phyloP scores from a whole-genome alignment of 2,329 filamentous ascomycete species.

The Coniochaeta ligniaria region DNA sequence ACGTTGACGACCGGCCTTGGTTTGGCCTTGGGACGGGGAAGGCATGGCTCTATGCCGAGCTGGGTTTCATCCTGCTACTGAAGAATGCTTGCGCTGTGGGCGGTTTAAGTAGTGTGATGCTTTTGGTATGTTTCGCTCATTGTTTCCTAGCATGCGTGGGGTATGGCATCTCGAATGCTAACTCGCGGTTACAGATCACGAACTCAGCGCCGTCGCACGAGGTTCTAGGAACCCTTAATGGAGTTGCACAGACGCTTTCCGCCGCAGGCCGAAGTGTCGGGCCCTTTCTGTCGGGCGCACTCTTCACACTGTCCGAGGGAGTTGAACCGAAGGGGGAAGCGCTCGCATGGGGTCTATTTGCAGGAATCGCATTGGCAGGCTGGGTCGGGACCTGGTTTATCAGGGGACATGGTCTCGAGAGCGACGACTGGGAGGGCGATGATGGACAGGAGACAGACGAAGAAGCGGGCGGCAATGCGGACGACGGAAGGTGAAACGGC shows the following conservation, averaged over 20 bases:
- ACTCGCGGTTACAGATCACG: conserved; percentile 60
- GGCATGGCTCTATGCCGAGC: conserved; percentile 68
- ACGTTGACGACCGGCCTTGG: conserved; percentile 52
- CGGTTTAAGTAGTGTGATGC: conserved; percentile 80
- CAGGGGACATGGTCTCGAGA: conserved; percentile 53
- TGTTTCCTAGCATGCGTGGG: not conserved
- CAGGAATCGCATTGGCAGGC: conserved; percentile 71
- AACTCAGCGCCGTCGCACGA: conserved; percentile 85
- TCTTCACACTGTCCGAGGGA: conserved; percentile 73
- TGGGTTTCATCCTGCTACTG: conserved; percentile 73
- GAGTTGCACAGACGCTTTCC: conserved; percentile 86
- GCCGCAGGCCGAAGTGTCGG: conserved; percentile 84
- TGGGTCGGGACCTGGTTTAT: conserved; percentile 78
- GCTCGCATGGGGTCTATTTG: conserved; percentile 82
- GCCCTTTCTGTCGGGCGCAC: conserved; percentile 76
- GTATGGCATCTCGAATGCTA: not conserved
- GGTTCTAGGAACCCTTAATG: conserved; percentile 84
- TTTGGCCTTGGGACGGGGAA: conserved; percentile 56
- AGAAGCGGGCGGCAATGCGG: not conserved
- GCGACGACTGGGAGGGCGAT: conserved; percentile 42
- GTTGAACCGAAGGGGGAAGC: conserved; percentile 76
- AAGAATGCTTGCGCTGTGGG: conserved; percentile 90
- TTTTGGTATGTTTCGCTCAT: conserved; percentile 53
- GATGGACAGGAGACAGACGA: conserved; percentile 12
- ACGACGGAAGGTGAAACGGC: not conserved